These are phyloP conservation scores for Rhynchosporium secalis DNA, from an alignment of 2,329 filamentous ascomycete genomes.

Conservation along the genomic window DNA sequence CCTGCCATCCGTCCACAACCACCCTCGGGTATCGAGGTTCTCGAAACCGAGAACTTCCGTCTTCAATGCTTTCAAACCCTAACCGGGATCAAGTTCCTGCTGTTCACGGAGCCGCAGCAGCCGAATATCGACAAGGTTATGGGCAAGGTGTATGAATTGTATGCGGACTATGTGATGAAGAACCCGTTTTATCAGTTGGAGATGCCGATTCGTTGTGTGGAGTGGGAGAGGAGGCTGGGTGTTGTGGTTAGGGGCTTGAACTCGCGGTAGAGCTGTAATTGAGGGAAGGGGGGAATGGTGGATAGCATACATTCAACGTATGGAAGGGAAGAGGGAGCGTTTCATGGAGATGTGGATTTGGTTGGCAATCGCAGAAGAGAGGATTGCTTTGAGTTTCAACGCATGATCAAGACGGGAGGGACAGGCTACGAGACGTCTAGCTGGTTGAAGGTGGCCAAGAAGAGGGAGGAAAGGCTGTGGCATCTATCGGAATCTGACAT, in stretches of 20 bases:
- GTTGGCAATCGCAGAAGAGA: no score
- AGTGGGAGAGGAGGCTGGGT: constrained; percentile 83
- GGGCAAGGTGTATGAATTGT: constrained; percentile 86
- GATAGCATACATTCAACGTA: no score
- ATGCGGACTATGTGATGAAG: constrained; percentile 98
- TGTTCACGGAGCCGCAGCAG: constrained; percentile 77
- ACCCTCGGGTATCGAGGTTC: constrained; percentile 80
- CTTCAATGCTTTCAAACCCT: constrained; percentile 94
- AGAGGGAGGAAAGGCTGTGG: no score
- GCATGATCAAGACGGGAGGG: no score
- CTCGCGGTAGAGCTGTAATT: constrained; percentile 41
- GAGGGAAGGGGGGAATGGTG: background rate
- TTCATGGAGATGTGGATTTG: no score
- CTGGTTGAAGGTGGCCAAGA: no score
- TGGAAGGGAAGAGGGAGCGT: no score
- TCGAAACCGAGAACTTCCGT: constrained; percentile 92
- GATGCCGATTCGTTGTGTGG: constrained; percentile 94
- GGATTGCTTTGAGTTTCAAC: no score
- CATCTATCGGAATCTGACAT: no score
- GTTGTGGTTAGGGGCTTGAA: constrained; percentile 77
- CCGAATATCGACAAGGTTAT: constrained; percentile 85
- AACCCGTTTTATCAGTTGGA: constrained; percentile 98
- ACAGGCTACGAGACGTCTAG: no score
- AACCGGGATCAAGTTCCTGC: constrained; percentile 91
- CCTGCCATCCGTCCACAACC: constrained; percentile 53